These are phyloP conservation scores for Fusarium camptoceras DNA, from an alignment of 2,329 filamentous ascomycete genomes.

Conservation along the genomic window DNA sequence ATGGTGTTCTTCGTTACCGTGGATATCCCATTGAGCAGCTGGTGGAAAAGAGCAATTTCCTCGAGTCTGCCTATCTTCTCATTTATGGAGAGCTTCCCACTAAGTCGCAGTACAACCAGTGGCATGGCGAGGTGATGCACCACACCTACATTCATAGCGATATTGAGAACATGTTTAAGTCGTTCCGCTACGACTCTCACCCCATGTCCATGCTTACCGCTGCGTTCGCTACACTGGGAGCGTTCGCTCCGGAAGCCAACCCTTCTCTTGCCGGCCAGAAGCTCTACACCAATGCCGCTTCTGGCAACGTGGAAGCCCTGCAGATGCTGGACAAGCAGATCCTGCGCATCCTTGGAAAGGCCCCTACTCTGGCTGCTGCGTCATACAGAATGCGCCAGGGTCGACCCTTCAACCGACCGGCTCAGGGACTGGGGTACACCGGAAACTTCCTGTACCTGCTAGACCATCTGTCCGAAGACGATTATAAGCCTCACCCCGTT, in stretches of 20 bases:
- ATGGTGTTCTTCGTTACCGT: constrained; percentile 64
- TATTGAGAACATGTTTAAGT: constrained; percentile 63
- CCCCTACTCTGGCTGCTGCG: constrained; percentile 62
- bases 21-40: constrained; percentile 65
- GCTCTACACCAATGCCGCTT: constrained; percentile 60
- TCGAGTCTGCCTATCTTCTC: constrained; percentile 63
- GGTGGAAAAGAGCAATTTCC: constrained; percentile 61
- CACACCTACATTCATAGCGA: constrained; percentile 63
- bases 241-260: constrained; percentile 63
- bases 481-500: constrained; percentile 61
- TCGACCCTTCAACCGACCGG: constrained; percentile 62
- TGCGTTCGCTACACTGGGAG: constrained; percentile 61
- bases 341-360: constrained; percentile 64
- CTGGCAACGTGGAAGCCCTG: constrained; percentile 55
- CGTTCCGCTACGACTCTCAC: constrained; percentile 63
- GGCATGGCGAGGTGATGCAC: constrained; percentile 63
- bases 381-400: constrained; percentile 65
- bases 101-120: constrained; percentile 53
- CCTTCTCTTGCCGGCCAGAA: constrained; percentile 63
- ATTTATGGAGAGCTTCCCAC: constrained; percentile 64
- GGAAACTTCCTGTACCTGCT: constrained; percentile 68
- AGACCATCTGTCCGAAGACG: constrained; percentile 61
- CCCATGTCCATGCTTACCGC: constrained; percentile 65
- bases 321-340: constrained; percentile 63
- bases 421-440: constrained; percentile 61